These are phyloP conservation scores for Misopates orontium DNA, from an alignment of 257 asterid genomes.

Conservation along the genomic window DNA sequence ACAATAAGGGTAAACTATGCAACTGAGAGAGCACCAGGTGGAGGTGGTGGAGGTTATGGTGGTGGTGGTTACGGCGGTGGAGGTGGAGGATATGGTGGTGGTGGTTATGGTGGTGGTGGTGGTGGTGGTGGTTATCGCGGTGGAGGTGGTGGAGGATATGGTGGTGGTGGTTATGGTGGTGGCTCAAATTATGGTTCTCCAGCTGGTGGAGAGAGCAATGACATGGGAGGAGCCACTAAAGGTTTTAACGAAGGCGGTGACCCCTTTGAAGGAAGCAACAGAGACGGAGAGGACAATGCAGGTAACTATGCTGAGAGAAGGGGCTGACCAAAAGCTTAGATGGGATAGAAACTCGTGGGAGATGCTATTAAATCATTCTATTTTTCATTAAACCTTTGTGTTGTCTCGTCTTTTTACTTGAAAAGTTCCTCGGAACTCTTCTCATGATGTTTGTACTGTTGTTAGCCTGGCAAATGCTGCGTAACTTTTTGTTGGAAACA, in stretches of 20 bases:
- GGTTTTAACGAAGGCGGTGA: conserved; percentile 27
- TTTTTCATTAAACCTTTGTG: not conserved
- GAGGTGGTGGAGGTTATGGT: conserved; percentile 23
- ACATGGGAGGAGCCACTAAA: no score
- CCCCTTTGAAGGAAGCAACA: conserved; percentile 27
- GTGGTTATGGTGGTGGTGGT: conserved; percentile 18
- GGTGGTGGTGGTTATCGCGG: conserved; percentile 2
- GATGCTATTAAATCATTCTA: conserved; percentile 4
- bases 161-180: no score
- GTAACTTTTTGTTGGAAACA: no score
- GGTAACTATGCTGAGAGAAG: conserved; percentile 44
- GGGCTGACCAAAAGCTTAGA: conserved; percentile 30
- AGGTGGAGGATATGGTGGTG: not conserved
- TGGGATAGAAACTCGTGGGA: not conserved
- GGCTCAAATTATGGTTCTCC: no score
- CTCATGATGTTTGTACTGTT: not conserved
- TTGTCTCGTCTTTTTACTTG: not conserved
- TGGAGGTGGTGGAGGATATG: conserved; percentile 6
- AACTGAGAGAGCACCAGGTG: conserved; percentile 58
- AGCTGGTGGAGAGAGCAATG: no score
- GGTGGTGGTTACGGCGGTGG: not conserved
- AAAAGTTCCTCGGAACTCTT: not conserved
- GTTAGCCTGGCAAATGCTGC: no score
- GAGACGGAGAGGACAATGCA: conserved; percentile 31
- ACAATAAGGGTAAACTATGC: conserved; percentile 66